Evolutionary conservation across 2,329 filamentous ascomycete species (phyloP), one percentile per base, ranked within the genome.

Genomic region (Alternaria ethzedia): DNA sequence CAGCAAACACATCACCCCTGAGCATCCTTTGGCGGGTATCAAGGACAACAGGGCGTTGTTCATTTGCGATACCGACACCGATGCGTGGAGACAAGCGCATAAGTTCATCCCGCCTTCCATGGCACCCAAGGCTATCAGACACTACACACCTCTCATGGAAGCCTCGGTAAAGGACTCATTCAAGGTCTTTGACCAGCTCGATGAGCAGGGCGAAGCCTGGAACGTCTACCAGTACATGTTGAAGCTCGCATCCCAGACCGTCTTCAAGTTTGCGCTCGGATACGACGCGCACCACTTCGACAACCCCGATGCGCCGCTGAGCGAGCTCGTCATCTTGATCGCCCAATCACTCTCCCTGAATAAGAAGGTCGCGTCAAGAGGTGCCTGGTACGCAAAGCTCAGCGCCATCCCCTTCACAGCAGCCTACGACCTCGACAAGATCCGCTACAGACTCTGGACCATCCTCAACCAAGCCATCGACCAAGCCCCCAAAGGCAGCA

Each of bases 151-250:
- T 5, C 13, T 64, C 0, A 68, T 68, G 61, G 54, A 64, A 50
- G 61, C 55, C 2, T 61, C 51, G 2, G 61, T 68, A 2, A 60
- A 68, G 13, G 64, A 64, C 41, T 59, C 61, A 2, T 68, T 64
- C 61, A 66, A 66, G 25, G 66, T 68, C 6, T 68, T 68, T n/a
- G 66, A 68, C 25, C 20, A 66, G 59, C 64, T 68, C 5, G 59
- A 68, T 26, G 64, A 61, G 26, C n/a, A 64, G 11, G 64, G 54
- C n/a, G 60, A 68, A 36, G 56, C 61, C 2, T 68, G 60, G 60
- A 68, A 68, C 20, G 66, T 66, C 4, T 68, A 68, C 11, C 60
- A 64, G 44, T 68, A 68, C 55, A 68, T 68, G 66, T 26, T 68
- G 12, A 68, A 68, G 47, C 58, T 68, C 8, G 66, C 60, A 2